Evolutionary conservation across 1,284 basidiomycete species (phyloP).

Genomic region (Naganishia sp.): DNA sequence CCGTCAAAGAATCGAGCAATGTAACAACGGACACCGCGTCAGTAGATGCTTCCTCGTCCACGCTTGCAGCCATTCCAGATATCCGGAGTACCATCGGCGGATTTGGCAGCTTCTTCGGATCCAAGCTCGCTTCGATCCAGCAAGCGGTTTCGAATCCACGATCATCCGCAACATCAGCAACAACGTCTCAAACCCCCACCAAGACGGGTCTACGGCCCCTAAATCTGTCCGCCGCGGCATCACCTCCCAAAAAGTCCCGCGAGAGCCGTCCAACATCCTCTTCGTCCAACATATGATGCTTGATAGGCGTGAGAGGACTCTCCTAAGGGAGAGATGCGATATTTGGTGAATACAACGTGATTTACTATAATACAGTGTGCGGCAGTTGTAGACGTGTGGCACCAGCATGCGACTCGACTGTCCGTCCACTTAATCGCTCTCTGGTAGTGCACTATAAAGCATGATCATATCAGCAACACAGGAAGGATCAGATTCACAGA

Average conservation of each 20-base stretch:
- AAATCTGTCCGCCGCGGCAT: slow-evolving; percentile 22
- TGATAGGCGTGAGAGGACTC: neutral
- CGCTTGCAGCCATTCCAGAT: slow-evolving; percentile 35
- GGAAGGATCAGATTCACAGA: no score
- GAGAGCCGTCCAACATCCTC: slow-evolving; percentile 9
- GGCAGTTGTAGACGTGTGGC: no score
- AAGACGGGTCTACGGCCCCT: slow-evolving; percentile 24
- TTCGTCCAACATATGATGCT: neutral
- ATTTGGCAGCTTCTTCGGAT: slow-evolving; percentile 49
- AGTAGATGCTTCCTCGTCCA: slow-evolving; percentile 9
- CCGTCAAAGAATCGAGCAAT: slow-evolving; percentile 1
- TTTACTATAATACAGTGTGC: no score
- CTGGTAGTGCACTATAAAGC: slow-evolving; percentile 5
- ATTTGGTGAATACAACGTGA: neutral
- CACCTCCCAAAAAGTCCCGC: slow-evolving; percentile 17
- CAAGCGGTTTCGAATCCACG: slow-evolving; percentile 16
- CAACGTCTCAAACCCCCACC: neutral
- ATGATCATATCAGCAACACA: neutral
- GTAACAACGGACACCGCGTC: neutral
- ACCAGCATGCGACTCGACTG: neutral
- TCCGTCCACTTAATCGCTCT: neutral
- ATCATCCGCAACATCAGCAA: neutral
- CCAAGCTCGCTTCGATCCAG: slow-evolving; percentile 39
- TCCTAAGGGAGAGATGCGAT: neutral
- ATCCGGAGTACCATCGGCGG: slow-evolving; percentile 45